Conservation (phyloP, 768 basidiomycete species). For the Sporobolomyces roseus region DNA sequence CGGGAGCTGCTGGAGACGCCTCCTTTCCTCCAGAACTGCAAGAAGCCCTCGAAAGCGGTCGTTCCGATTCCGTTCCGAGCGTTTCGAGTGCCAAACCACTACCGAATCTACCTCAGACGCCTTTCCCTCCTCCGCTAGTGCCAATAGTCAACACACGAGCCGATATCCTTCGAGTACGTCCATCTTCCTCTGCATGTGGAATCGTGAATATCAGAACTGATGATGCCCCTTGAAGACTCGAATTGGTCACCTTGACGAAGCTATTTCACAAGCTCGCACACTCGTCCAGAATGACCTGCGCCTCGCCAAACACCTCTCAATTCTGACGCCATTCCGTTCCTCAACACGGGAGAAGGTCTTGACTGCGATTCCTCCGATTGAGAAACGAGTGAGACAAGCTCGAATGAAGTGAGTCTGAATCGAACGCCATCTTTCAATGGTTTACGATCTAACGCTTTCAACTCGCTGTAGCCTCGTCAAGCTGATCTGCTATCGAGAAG, state of each 20-base stretch:
- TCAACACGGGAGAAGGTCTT: constrained; percentile 74
- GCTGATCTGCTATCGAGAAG: constrained; percentile 67
- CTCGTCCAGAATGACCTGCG: constrained; percentile 68
- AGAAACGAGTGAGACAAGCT: constrained; percentile 58
- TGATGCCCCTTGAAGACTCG: constrained; percentile 55
- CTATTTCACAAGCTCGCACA: constrained; percentile 57
- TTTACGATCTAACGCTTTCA: too few relatives aligned
- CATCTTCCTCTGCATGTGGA: background rate
- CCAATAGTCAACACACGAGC: constrained; percentile 30
- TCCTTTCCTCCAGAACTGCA: too few relatives aligned
- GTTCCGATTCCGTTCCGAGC: too few relatives aligned
- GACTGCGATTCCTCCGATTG: constrained; percentile 59
- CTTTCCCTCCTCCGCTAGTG: too few relatives aligned
- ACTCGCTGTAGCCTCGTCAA: constrained; percentile 54
- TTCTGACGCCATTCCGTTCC: constrained; percentile 81
- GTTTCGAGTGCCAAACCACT: constrained; percentile 1
- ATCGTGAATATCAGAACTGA: background rate
- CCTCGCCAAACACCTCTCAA: constrained; percentile 72
- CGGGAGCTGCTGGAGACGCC: too few relatives aligned
- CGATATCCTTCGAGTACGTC: constrained; percentile 44
- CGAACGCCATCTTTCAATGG: background rate
- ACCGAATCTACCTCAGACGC: background rate
- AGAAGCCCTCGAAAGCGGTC: too few relatives aligned
- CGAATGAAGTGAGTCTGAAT: constrained; percentile 34
- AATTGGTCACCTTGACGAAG: constrained; percentile 63